These are phyloP conservation scores for Manihot esculenta DNA, from an alignment of 441 rosid species.

Conservation along the genomic window DNA sequence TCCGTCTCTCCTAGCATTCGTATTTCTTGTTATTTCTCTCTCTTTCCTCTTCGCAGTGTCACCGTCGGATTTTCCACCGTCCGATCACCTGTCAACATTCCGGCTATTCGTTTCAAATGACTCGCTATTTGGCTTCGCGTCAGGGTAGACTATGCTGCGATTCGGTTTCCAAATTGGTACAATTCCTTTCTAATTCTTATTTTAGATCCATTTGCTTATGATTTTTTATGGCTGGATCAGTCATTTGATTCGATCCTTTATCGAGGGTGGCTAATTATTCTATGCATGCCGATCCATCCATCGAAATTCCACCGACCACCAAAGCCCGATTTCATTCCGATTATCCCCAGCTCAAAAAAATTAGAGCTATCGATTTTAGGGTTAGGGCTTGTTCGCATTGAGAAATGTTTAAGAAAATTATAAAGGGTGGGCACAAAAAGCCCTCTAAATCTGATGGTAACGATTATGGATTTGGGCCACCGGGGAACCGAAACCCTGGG, in stretches of 20 bases:
- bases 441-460: conserved; percentile 62
- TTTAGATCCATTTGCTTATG: conserved; percentile 23
- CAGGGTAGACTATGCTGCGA: conserved; percentile 19
- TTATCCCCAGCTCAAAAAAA: conserved; percentile 19
- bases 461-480: conserved; percentile 46
- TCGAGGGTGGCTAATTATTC: conserved; percentile 18
- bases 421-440: conserved; percentile 69
- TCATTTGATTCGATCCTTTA: conserved; percentile 5
- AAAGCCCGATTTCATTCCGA: conserved; percentile 17
- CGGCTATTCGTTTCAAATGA: conserved; percentile 31
- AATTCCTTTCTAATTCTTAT: conserved; percentile 7
- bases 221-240: conserved; percentile 17
- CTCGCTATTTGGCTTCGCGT: conserved; percentile 19
- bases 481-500: conserved; percentile 32
- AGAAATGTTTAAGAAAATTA: conserved; percentile 81
- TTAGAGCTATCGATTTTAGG: not conserved
- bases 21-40: conserved; percentile 15
- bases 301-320: conserved; percentile 13
- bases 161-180: conserved; percentile 11
- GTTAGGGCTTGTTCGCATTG: conserved; percentile 33
- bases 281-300: conserved; percentile 43
- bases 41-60: conserved; percentile 1
- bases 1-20: conserved; percentile 12
- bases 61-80: conserved; percentile 30
- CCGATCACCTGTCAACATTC: conserved; percentile 25